Conservation (phyloP, 768 basidiomycete genomes). For the Pholiota microspora region DNA sequence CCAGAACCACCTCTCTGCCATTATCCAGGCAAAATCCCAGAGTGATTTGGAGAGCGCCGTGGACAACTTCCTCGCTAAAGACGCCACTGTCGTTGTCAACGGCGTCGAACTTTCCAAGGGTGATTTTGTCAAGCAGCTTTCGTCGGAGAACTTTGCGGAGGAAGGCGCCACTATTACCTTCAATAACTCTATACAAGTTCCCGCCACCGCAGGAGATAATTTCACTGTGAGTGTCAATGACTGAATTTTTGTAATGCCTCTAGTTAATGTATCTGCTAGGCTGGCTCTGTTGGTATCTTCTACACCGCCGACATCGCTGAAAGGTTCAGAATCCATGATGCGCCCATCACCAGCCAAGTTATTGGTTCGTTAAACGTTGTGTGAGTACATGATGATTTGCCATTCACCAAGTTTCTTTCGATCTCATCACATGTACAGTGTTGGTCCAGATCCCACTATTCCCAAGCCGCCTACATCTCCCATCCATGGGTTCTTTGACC, state of each 20-base stretch:
- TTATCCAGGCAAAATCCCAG: slow-evolving; percentile 37
- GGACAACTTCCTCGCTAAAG: slow-evolving; percentile 35
- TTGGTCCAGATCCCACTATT: slow-evolving; percentile 19
- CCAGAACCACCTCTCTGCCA: slow-evolving; percentile 32
- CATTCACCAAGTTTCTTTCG: not conserved
- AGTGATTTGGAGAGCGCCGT: slow-evolving; percentile 35
- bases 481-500: slow-evolving; percentile 19
- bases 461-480: slow-evolving; percentile 14
- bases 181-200: slow-evolving; percentile 27
- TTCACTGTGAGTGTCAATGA: not conserved
- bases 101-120: slow-evolving; percentile 35
- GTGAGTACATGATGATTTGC: slow-evolving; percentile 22
- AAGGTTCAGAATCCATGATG: slow-evolving; percentile 30
- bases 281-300: slow-evolving; percentile 31
- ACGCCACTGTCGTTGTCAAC: slow-evolving; percentile 39
- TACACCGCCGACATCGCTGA: slow-evolving; percentile 34
- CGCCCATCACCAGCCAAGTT: slow-evolving; percentile 26
- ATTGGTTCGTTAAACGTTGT: slow-evolving; percentile 37
- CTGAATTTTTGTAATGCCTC: not conserved
- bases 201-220: slow-evolving; percentile 13
- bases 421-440: slow-evolving; percentile 2
- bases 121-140: slow-evolving; percentile 32
- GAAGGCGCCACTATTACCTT: slow-evolving; percentile 27
- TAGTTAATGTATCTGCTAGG: slow-evolving; percentile 6
- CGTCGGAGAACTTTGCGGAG: slow-evolving; percentile 14